Base-by-base conservation (phyloP, 2,329 filamentous ascomycete genomes). In the Diaporthe helianthi region DNA sequence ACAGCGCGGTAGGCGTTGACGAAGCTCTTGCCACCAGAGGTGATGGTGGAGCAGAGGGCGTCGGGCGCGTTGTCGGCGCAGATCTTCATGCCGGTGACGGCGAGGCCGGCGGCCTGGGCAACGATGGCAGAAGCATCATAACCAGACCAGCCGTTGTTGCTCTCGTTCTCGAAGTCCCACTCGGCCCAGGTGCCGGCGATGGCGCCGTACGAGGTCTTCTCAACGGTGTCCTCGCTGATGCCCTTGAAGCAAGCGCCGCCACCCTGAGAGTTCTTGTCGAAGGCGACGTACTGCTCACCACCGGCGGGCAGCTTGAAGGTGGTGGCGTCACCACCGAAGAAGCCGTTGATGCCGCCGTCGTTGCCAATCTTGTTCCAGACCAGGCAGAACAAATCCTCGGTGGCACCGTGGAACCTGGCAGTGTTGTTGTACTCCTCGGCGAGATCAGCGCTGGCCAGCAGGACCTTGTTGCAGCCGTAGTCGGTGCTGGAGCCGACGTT, bases 361-460 rank as follows among this genome's bases (percentile, higher is more conserved):
- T 78, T 75, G 53, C 84, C 85, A 66, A 86, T 85, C 83, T 87
- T 87, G 83, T 85, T 84, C 79, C 78, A 85, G 80, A 81, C 83
- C 44, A 74, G 74, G 75, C 85, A 86, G 52, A 76, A 49, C 67
- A 79, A 78, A 53, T 74, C 60, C 52, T 70, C 63, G 44, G 61
- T 63, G 71, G 68, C 75, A 64, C 78, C 76, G 63, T 53, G 51
- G 68, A 71, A 71, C 47, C 61, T 47, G 58, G 67, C 63, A 19
- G 65, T 68, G 70, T 78, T 80, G 75, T 75, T 76, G 75, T 85
- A 83, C 72, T 77, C 77, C 71, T 79, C 71, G 24, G 78, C 60
- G 71, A 77, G 77, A 60, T 81, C 75, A 58, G 72, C 71, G 69
- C 73, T 74, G 72, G 78, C 73, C 69, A 87, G 76, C 38, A 79